phyloP scores from a whole-genome alignment of 78 protist genomes.

The Planoprotostelium fungivorum region DNA sequence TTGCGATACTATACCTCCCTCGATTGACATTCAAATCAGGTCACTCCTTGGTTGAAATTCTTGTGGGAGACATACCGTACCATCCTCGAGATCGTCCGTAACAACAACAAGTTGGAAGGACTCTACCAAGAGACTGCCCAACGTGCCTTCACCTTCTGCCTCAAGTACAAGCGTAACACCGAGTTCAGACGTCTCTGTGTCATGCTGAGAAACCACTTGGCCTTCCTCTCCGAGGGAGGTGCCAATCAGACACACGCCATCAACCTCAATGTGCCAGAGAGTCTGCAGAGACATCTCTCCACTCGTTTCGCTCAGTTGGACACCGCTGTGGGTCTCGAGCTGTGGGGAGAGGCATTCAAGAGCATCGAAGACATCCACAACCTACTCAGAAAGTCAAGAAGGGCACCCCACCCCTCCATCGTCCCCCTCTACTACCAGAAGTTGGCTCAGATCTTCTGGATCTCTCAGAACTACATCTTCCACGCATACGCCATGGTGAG shows the following conservation, averaged over 20 bases:
- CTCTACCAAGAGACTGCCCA: constrained; percentile 47
- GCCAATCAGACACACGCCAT: constrained; percentile 14
- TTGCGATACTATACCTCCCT: too few species aligned
- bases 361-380: constrained; percentile 78
- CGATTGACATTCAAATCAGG: not conserved
- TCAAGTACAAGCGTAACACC: constrained; percentile 68
- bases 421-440: constrained; percentile 65
- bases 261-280: constrained; percentile 43
- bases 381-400: constrained; percentile 16
- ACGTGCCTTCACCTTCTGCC: constrained; percentile 80
- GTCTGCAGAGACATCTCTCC: constrained; percentile 73
- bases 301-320: constrained; percentile 78
- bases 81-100: constrained; percentile 73
- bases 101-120: constrained; percentile 66
- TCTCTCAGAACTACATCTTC: constrained; percentile 66
- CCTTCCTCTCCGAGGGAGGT: constrained; percentile 23
- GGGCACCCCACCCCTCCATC: constrained; percentile 39
- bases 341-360: constrained; percentile 84
- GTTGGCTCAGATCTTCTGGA: constrained; percentile 80
- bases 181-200: constrained; percentile 84
- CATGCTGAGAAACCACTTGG: constrained; percentile 67
- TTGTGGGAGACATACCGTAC: constrained; percentile 84
- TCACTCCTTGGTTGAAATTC: constrained; percentile 69
- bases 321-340: constrained; percentile 72
- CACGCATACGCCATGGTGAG: constrained; percentile 54